Base-by-base conservation (phyloP, 306 rosid genomes). In the Biancaea sappan region DNA sequence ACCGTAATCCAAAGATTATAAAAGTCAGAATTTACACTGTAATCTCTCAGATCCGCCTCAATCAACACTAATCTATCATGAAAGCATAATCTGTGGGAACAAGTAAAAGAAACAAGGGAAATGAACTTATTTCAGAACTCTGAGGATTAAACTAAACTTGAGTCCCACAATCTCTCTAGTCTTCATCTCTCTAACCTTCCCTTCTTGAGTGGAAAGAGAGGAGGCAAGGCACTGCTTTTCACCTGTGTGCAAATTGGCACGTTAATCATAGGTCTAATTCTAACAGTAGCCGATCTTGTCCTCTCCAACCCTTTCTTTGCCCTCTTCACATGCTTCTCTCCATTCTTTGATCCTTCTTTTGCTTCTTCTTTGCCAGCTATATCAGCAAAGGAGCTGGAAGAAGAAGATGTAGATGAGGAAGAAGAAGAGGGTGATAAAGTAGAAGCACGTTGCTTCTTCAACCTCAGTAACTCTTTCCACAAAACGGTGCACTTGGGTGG, bases 401-500 rank as follows among this genome's bases (percentile, higher is more conserved):
- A 91, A 59, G 97, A 90, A 0, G 96, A 90, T 0, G 95, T 91
- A 0, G 98, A 95, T 0, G 97, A 94, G 19, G 99, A 92, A 15
- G 99, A 95, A 44, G 99, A 95, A 4, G 97, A 86, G 0, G 99
- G 92, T 50, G 91, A 86, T 25, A 87, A 73, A 16, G 97, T 77
- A 8, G 96, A 90, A 61, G 96, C 85, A 1, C 97, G 92, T 71
- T 95, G 98, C 88, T 95, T 95, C 96, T 85, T 95, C 90, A 95
- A 88, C 86, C 94, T 90, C 40, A 95, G 71, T 21, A 95, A 87
- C 83, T 95, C 99, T 80, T 95, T 95, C 99, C 99, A 95, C 25
- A 95, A 72, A 72, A 95, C 96, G 26, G 99, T 92, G 80, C 99
- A 95, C 81, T 90, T 95, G 3, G 99, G 98, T 50, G 99, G 99